Evolutionary conservation across 139 green algal species (phyloP), one percentile per base, ranked within the genome.

Genomic region (Eudorina sp.): DNA sequence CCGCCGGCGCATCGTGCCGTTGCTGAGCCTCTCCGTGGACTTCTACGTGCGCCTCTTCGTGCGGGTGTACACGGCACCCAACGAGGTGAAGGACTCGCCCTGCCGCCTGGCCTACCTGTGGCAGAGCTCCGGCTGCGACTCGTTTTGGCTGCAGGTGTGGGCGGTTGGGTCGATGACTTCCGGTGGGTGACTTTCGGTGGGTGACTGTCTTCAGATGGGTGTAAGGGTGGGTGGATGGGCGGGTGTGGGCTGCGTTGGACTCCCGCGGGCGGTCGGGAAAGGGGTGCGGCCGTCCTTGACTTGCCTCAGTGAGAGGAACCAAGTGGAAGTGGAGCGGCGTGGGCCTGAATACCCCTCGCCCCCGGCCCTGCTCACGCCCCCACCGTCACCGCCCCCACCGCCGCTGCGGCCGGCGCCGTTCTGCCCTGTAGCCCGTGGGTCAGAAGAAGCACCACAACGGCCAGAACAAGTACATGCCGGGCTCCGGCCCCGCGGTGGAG

Each of bases 41-140:
- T 99, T 99, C 84, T 99, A 99, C 89, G 89, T 99, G 27, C 96
- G 98, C 21, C 91, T 99, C 16, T 99, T 99, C 90, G 95, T 99
- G 70, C 94, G 97, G 23, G 91, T 99, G 38, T 97, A 96, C 94
- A 98, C 96, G 16, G 96, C 88, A 41, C 89, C 97, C 8, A 81
- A 89, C 0, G 91, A 90, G 16, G 92, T 95, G 45, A 99, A 99
- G 90, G 90, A 94, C 18, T 87, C 90, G 2, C 92, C 96, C 8
- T 94, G 80, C 66, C 97, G 97, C 83, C 94, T 99, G 77, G 89
- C 94, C 4, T 98, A 99, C 90, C 86, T 99, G 21, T 99, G 95
- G 92, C 97, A 99, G 93, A 96, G 92, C 89, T 75, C 87, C 9
- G 96, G 96, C 36, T 99, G 98, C 89, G 96, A 99, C 84, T 96